phyloP scores from a whole-genome alignment of 345 rosid species.

The Ailanthus altissimus region DNA sequence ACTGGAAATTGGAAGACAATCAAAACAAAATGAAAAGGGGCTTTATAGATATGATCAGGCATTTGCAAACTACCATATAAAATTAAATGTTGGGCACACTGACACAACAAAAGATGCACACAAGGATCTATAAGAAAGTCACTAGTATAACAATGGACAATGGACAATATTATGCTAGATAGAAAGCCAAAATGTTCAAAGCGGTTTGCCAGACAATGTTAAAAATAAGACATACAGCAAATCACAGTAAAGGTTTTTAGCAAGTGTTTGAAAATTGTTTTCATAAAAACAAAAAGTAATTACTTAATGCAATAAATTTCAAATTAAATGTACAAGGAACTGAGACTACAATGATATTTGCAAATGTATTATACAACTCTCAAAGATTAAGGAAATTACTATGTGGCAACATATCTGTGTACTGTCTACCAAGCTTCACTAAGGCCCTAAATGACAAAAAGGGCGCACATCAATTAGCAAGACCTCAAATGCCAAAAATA shows the following conservation, averaged over 20 bases:
- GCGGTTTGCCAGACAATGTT: background rate
- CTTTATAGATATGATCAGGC: background rate
- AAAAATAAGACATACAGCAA: background rate
- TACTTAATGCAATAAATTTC: constrained; percentile 11
- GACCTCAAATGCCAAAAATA: constrained; percentile 23
- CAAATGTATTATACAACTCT: constrained; percentile 23
- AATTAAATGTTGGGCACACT: background rate
- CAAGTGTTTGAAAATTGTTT: background rate
- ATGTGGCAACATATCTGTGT: constrained; percentile 49
- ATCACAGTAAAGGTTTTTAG: background rate
- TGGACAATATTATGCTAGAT: background rate
- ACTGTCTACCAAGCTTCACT: constrained; percentile 57
- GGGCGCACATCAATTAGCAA: constrained; percentile 41
- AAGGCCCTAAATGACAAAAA: constrained; percentile 54
- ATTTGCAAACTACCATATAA: background rate
- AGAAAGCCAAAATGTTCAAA: background rate
- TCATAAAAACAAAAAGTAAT: background rate
- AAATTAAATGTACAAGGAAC: constrained; percentile 17
- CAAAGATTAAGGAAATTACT: constrained; percentile 54
- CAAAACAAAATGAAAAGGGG: background rate
- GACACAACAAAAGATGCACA: background rate
- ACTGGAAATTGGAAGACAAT: background rate
- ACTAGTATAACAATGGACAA: background rate
- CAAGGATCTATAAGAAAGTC: background rate
- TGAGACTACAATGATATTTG: constrained; percentile 17